Conservation (phyloP, 169 alveolate species). For the Eimeria sp. region DNA sequence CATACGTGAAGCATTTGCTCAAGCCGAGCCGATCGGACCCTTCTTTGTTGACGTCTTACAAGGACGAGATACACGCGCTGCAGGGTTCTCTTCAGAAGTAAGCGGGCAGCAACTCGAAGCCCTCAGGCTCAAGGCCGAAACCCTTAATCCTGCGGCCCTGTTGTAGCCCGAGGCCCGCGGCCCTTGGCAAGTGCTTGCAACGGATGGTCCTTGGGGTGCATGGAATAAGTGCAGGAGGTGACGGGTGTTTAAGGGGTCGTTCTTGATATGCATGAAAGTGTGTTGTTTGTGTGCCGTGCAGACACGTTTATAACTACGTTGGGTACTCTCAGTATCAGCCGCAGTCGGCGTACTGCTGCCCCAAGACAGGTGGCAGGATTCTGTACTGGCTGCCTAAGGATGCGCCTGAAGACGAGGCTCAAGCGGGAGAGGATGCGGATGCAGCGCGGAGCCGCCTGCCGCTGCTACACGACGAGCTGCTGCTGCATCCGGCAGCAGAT, state of each 20-base stretch:
- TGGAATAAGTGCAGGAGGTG: neutral
- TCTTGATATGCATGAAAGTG: neutral
- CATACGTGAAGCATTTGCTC: slow-evolving; percentile 76
- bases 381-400: slow-evolving; percentile 79
- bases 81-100: slow-evolving; percentile 83
- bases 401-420: slow-evolving; percentile 15
- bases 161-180: neutral
- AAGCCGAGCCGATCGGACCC: slow-evolving; percentile 85
- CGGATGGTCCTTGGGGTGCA: neutral
- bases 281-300: slow-evolving; percentile 11
- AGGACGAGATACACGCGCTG: slow-evolving; percentile 74
- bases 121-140: neutral
- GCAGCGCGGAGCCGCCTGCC: slow-evolving; percentile 63
- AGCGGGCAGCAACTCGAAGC: neutral
- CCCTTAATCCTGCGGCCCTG: neutral
- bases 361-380: slow-evolving; percentile 75
- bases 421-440: slow-evolving; percentile 51
- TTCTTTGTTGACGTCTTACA: slow-evolving; percentile 81
- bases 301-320: slow-evolving; percentile 79
- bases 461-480: slow-evolving; percentile 82
- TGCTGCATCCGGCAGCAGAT: slow-evolving; percentile 81
- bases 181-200: neutral
- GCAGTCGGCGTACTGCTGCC: slow-evolving; percentile 83
- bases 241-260: neutral
- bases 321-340: slow-evolving; percentile 81